Percentiles rank a stretch among this genome's conserved stretches.
Conservation (phyloP, 257 asterid genomes). For the Mentha longifolia region DNA sequence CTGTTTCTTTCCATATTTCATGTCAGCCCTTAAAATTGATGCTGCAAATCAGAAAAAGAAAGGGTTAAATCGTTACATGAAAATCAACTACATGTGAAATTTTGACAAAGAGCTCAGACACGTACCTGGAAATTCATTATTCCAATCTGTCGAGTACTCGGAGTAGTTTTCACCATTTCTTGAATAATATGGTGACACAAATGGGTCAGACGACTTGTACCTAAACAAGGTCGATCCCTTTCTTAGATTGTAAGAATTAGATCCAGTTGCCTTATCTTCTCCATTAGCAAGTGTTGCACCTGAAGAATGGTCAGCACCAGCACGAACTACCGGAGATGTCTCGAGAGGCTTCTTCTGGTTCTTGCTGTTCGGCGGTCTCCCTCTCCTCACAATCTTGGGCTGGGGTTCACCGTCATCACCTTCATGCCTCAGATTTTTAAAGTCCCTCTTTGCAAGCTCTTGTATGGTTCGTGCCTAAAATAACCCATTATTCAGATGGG, state of each 20-base stretch:
- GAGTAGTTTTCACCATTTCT: constrained; percentile 76
- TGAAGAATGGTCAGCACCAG: constrained; percentile 61
- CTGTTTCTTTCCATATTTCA: constrained; percentile 86
- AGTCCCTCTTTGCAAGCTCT: constrained; percentile 85
- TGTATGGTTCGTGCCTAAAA: constrained; percentile 83
- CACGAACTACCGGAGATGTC: constrained; percentile 61
- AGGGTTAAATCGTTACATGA: constrained; percentile 6
- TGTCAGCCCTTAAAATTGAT: constrained; percentile 84
- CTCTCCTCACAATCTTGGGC: constrained; percentile 86
- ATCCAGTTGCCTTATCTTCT: constrained; percentile 69
- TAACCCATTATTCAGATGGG: constrained; percentile 38
- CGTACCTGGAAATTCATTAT: constrained; percentile 90
- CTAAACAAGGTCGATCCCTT: constrained; percentile 55
- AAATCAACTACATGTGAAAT: constrained; percentile 26
- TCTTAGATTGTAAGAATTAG: constrained; percentile 83
- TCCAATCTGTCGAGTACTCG: constrained; percentile 77
- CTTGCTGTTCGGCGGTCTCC: constrained; percentile 89
- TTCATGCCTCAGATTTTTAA: constrained; percentile 78
- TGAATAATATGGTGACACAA: constrained; percentile 48
- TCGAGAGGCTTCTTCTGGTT: constrained; percentile 62
- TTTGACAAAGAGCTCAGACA: constrained; percentile 13
- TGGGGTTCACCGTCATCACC: constrained; percentile 90
- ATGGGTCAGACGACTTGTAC: constrained; percentile 59
- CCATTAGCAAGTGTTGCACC: constrained; percentile 76
- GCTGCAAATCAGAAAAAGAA: constrained; percentile 55